Evolutionary conservation across 176 grass and related monocot species (phyloP), one percentile per base, ranked within the genome.

Genomic region (Triticum dicoccoides): DNA sequence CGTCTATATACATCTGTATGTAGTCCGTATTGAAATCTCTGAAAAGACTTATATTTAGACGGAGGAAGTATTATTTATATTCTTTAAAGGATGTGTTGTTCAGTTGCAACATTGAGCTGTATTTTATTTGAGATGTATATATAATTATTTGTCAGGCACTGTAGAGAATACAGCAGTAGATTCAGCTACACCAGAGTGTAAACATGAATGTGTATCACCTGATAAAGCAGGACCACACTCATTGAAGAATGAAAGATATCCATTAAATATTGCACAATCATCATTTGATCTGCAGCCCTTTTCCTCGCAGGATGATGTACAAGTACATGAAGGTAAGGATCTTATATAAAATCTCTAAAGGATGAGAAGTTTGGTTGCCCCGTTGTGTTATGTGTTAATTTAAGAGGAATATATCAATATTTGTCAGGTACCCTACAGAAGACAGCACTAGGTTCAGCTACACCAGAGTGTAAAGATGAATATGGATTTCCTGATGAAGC

Each of bases 81-180:
- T 77, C 39, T 61, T 10, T 44, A 11, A 47, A 69, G 56, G 45
- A 3, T 78, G 18, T 20, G 1, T 77, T 5, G 10, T 77, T 82
- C 2, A 18, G 71, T 77, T 89, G 9, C 47, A 70, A 15, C 47
- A 76, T 47, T 37, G 6, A 29, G 12, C 18, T 77, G 44, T 77
- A 14, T 77, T 25, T 62, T 77, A 6, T 82, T 76, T 89, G 69
- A 61, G 32, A 33, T 27, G 52, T 35, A 81, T 51, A 0, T 29
- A 47, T 89, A 69, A 76, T 83, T 86, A 30, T 88, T 39, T 82
- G 34, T 29, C 83, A 86, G 83, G 38, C 51, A 69, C 18, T 27
- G 29, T 77, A 15, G n/a, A 69, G 61, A 70, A 77, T 51, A 37
- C 15, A 61, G 65, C 33, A 6, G 23, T 27, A 38, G 64, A 21